phyloP scores from a whole-genome alignment of 495 filamentous ascomycete species.

The Halenospora varia region DNA sequence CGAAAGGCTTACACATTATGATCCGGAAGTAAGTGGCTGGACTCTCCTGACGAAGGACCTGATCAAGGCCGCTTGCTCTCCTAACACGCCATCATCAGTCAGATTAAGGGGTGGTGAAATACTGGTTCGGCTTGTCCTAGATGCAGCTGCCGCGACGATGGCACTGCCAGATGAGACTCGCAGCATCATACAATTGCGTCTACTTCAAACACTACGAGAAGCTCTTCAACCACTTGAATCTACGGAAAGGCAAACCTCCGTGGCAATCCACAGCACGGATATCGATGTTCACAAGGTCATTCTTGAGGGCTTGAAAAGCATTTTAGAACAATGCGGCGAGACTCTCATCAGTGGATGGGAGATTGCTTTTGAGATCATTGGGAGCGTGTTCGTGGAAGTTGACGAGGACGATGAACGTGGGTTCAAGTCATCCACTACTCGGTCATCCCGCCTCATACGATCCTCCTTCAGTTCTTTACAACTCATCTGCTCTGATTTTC shows the following conservation, averaged over 20 bases:
- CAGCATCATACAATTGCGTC: slow-evolving; percentile 59
- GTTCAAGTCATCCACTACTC: slow-evolving; percentile 36
- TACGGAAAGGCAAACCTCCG: slow-evolving; percentile 40
- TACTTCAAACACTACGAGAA: slow-evolving; percentile 63
- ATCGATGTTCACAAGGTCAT: slow-evolving; percentile 78
- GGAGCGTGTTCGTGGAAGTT: slow-evolving; percentile 66
- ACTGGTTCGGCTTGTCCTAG: slow-evolving; percentile 67
- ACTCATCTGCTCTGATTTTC: slow-evolving; percentile 91
- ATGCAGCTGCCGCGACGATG: slow-evolving; percentile 51
- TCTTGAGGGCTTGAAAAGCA: slow-evolving; percentile 73
- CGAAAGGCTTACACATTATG: slow-evolving; percentile 60
- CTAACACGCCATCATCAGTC: slow-evolving; percentile 50
- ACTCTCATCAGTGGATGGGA: slow-evolving; percentile 77
- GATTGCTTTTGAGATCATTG: slow-evolving; percentile 78
- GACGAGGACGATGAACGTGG: slow-evolving; percentile 23
- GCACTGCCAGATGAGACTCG: slow-evolving; percentile 44
- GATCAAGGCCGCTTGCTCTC: slow-evolving; percentile 56
- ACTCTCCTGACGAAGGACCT: slow-evolving; percentile 63
- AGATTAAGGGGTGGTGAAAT: slow-evolving; percentile 69
- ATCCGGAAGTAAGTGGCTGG: slow-evolving; percentile 70
- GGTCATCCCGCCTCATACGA: slow-evolving; percentile 70
- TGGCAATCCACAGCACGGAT: slow-evolving; percentile 56
- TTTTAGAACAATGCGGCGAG: slow-evolving; percentile 89
- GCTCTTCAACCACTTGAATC: slow-evolving; percentile 44
- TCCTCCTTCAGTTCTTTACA: slow-evolving; percentile 85